phyloP scores from a whole-genome alignment of 495 filamentous ascomycete genomes.

The Durotheca rogersii region DNA sequence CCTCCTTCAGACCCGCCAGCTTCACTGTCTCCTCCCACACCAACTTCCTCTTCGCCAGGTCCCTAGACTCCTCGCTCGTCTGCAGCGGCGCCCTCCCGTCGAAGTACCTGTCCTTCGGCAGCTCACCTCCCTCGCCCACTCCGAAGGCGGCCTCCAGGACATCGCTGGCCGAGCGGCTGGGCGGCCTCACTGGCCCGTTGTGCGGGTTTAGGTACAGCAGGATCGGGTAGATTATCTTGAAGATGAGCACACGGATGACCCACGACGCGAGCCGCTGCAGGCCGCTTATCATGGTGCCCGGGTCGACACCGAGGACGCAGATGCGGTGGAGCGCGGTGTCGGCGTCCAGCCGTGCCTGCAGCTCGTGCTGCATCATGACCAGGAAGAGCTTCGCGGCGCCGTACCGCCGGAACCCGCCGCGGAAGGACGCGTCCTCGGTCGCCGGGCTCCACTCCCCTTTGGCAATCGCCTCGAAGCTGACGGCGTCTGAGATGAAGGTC shows the following conservation, averaged over 20 bases:
- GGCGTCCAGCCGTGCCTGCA: slow-evolving; percentile 13
- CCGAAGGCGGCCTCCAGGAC: slow-evolving; percentile 34
- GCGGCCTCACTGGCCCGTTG: slow-evolving; percentile 30
- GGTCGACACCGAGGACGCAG: slow-evolving; percentile 33
- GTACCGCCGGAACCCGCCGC: slow-evolving; percentile 38
- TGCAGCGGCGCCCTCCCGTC: slow-evolving; percentile 13
- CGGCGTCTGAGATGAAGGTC: slow-evolving; percentile 21
- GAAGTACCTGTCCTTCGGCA: slow-evolving; percentile 29
- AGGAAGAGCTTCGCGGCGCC: slow-evolving; percentile 38
- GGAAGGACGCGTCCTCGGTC: slow-evolving; percentile 26
- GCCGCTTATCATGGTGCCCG: slow-evolving; percentile 30
- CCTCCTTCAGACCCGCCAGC: no score
- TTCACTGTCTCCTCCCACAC: slow-evolving; percentile 36
- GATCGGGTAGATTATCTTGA: slow-evolving; percentile 16
- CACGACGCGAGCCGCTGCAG: slow-evolving; percentile 17
- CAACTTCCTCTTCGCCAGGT: slow-evolving; percentile 26
- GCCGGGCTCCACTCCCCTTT: slow-evolving; percentile 36
- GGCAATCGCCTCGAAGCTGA: slow-evolving; percentile 31
- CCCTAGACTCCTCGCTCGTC: slow-evolving; percentile 26
- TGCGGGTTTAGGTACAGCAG: not conserved
- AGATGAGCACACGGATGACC: slow-evolving; percentile 25
- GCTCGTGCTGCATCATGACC: slow-evolving; percentile 39
- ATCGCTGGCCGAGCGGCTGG: slow-evolving; percentile 37
- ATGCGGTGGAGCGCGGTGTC: slow-evolving; percentile 30
- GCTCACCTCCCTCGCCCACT: slow-evolving; percentile 8